A percentile compares a stretch with the other conserved stretches of the same genome.
Conservation (phyloP, 2,329 filamentous ascomycete species). For the Geosmithia flava region DNA sequence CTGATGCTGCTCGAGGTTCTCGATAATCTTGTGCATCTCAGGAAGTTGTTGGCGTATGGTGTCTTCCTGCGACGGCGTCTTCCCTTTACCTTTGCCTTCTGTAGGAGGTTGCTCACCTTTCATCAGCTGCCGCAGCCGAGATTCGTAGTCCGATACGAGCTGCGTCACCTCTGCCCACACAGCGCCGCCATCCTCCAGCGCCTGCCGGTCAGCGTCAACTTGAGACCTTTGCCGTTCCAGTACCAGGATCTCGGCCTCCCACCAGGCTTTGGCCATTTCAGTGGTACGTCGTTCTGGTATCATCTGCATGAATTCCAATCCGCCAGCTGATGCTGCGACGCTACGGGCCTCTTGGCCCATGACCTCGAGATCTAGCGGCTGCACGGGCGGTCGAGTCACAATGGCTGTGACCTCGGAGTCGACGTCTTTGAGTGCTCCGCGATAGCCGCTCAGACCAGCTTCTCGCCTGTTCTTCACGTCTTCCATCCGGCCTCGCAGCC, state of each 20-base stretch:
- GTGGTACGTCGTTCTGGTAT: constrained; percentile 53
- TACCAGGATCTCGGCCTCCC: constrained; percentile 48
- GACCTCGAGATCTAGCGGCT: constrained; percentile 36
- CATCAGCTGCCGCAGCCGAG: constrained; percentile 45
- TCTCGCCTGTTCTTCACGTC: constrained; percentile 55
- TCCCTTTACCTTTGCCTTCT: constrained; percentile 16
- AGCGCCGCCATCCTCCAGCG: constrained; percentile 53
- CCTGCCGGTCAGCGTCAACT: constrained; percentile 48
- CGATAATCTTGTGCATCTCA: constrained; percentile 44
- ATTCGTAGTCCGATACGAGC: constrained; percentile 53
- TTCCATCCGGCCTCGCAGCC: constrained; percentile 45
- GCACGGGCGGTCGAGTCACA: constrained; percentile 42
- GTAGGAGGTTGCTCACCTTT: constrained; percentile 8
- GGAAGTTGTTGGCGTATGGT: constrained; percentile 32
- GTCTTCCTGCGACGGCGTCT: constrained; percentile 18
- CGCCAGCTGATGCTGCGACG: constrained; percentile 19
- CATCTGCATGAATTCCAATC: constrained; percentile 45
- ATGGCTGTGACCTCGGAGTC: constrained; percentile 50
- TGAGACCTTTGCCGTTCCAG: constrained; percentile 41
- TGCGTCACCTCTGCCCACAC: constrained; percentile 53
- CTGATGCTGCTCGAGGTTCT: constrained; percentile 40
- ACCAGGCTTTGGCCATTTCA: constrained; percentile 60
- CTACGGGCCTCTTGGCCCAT: constrained; percentile 10
- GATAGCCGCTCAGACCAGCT: constrained; percentile 61
- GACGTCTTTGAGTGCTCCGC: constrained; percentile 51